Evolutionary conservation across 1,284 basidiomycete genomes (phyloP).

Genomic region (Sporisorium exsertum): DNA sequence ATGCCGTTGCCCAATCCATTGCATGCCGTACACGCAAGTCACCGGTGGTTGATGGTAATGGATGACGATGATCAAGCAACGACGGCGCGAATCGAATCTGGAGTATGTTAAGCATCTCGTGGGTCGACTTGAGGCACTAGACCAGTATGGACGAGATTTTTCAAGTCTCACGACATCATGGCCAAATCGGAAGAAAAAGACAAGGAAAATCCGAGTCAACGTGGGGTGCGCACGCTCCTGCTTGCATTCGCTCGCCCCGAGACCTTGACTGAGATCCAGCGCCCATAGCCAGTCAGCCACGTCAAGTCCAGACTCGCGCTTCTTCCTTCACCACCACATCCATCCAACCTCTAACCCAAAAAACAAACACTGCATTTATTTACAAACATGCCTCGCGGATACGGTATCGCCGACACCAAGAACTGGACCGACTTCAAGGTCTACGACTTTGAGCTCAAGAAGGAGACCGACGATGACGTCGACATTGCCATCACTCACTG

Average conservation of each 20-base stretch:
- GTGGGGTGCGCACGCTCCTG: conserved; percentile 16
- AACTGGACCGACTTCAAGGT: conserved; percentile 69
- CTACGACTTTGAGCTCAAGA: conserved; percentile 67
- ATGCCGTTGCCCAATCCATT: not conserved
- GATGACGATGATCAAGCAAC: conserved; percentile 5
- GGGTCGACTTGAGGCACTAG: conserved; percentile 19
- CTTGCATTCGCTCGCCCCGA: conserved; percentile 27
- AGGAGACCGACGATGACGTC: conserved; percentile 63
- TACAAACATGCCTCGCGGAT: conserved; percentile 62
- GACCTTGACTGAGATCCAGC: conserved; percentile 5
- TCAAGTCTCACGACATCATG: conserved; percentile 33
- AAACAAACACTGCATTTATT: too few species aligned
- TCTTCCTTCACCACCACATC: not conserved
- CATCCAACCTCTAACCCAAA: not conserved
- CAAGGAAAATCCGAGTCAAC: conserved; percentile 18
- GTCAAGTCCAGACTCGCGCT: not conserved
- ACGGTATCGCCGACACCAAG: conserved; percentile 65
- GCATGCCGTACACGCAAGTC: conserved; percentile 16
- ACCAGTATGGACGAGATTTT: conserved; percentile 8
- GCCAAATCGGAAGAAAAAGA: conserved; percentile 13
- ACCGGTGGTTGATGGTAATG: not conserved
- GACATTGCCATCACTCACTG: conserved; percentile 65
- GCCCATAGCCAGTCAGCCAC: not conserved
- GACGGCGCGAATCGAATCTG: conserved; percentile 16
- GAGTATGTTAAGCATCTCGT: conserved; percentile 33